Conservation (phyloP, 768 basidiomycete genomes). For the Hortiboletus flavorubellus region DNA sequence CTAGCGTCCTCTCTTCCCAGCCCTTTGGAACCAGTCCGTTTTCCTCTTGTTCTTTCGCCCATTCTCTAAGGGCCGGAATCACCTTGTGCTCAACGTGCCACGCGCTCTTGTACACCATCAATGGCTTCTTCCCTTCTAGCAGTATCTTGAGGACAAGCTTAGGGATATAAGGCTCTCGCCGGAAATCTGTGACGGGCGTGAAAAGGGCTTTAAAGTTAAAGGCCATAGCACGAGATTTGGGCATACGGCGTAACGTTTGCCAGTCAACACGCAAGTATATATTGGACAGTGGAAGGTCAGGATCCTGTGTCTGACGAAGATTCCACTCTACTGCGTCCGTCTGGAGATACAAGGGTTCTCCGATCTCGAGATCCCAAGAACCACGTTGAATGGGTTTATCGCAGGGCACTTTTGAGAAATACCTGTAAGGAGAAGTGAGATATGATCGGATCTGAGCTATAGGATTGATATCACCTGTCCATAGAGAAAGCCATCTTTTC, state of each 20-base stretch:
- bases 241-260: constrained; percentile 51
- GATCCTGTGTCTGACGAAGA: constrained; percentile 32
- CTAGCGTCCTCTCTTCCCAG: constrained; percentile 48
- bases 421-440: constrained; percentile 28
- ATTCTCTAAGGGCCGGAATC: constrained; percentile 43
- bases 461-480: constrained; percentile 37
- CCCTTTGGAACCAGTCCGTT: constrained; percentile 42
- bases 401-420: constrained; percentile 44
- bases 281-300: constrained; percentile 37
- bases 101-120: constrained; percentile 45
- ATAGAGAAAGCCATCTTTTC: constrained; percentile 48
- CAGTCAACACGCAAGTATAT: constrained; percentile 51
- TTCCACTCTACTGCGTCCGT: constrained; percentile 37
- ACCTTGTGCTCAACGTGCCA: constrained; percentile 41
- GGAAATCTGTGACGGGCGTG: constrained; percentile 43
- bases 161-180: constrained; percentile 47
- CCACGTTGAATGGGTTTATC: constrained; percentile 51
- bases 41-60: constrained; percentile 49
- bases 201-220: constrained; percentile 57
- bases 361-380: constrained; percentile 51
- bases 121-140: constrained; percentile 35
- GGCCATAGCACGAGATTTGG: constrained; percentile 44
- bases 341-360: constrained; percentile 46
- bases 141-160: constrained; percentile 43
- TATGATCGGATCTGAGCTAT: neutral